Evolutionary conservation across 257 asterid genomes (phyloP).

Genomic region (Penstemon davidsonii): DNA sequence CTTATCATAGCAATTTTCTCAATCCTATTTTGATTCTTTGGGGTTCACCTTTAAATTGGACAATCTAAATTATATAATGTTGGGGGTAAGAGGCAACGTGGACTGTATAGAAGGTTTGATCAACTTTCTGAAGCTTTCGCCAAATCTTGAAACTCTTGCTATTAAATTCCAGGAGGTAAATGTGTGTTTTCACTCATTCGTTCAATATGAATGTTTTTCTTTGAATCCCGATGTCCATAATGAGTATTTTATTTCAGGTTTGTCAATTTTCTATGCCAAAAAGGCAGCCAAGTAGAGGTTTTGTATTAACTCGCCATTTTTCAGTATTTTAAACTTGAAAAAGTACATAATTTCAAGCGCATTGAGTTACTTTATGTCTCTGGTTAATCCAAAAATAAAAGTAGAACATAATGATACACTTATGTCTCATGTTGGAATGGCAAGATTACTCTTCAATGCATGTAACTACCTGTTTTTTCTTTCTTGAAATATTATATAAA

Average conservation of each 20-base stretch:
- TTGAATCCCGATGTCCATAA: not conserved
- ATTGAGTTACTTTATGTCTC: no score
- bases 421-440: no score
- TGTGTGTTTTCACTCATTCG: not conserved
- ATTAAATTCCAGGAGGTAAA: constrained; percentile 30
- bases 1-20: constrained; percentile 26
- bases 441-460: no score
- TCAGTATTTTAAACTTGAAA: no score
- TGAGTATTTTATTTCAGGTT: not conserved
- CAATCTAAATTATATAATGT: constrained; percentile 20
- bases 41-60: constrained; percentile 26
- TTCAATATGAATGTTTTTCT: constrained; percentile 2
- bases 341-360: no score
- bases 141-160: constrained; percentile 30
- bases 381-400: no score
- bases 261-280: not conserved
- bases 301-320: no score
- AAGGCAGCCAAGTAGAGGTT: not conserved
- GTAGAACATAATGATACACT: no score
- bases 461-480: no score
- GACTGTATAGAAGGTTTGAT: constrained; percentile 29
- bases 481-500: no score
- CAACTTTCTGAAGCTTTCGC: constrained; percentile 28
- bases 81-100: constrained; percentile 27
- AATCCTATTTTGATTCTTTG: not conserved